Conservation (phyloP, 208 protist species). For the Leptomonas seymouri region DNA sequence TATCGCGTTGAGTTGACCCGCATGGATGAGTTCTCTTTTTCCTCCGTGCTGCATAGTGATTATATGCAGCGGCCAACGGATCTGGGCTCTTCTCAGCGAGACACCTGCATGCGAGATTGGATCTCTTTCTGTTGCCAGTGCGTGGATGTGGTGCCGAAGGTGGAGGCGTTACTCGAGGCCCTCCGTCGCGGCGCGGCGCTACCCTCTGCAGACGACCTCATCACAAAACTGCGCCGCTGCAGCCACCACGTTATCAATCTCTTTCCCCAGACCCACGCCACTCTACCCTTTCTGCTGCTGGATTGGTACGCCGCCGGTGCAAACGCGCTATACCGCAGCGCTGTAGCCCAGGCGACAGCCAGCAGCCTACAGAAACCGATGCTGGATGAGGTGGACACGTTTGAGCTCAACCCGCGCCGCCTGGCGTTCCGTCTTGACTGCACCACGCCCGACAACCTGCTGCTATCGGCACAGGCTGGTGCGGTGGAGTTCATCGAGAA, state of each 20-base stretch:
- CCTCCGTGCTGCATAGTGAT: conserved; percentile 14
- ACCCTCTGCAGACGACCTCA: conserved; percentile 20
- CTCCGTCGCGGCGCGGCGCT: conserved; percentile 29
- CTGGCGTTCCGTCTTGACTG: conserved; percentile 36
- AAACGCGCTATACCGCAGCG: conserved; percentile 8
- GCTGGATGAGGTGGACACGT: background rate
- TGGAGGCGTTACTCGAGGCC: conserved; percentile 28
- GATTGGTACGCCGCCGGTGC: conserved; percentile 34
- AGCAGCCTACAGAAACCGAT: background rate
- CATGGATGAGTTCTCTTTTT: conserved; percentile 33
- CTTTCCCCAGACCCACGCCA: conserved; percentile 34
- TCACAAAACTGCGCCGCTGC: conserved; percentile 25
- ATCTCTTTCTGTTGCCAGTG: conserved; percentile 38
- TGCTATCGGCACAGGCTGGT: conserved; percentile 41
- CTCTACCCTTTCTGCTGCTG: conserved; percentile 34
- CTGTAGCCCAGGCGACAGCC: background rate
- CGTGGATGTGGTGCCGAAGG: conserved; percentile 35
- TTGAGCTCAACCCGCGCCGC: conserved; percentile 22
- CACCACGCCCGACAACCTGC: conserved; percentile 51
- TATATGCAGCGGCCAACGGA: conserved; percentile 1
- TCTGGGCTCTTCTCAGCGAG: conserved; percentile 1
- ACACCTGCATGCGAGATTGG: conserved; percentile 38
- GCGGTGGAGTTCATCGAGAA: conserved; percentile 45
- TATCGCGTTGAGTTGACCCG: conserved; percentile 17
- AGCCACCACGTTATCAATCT: conserved; percentile 37